Percentiles rank a stretch among this genome's conserved stretches.
phyloP scores from a whole-genome alignment of 441 rosid species.

The Raphanus hybrid region DNA sequence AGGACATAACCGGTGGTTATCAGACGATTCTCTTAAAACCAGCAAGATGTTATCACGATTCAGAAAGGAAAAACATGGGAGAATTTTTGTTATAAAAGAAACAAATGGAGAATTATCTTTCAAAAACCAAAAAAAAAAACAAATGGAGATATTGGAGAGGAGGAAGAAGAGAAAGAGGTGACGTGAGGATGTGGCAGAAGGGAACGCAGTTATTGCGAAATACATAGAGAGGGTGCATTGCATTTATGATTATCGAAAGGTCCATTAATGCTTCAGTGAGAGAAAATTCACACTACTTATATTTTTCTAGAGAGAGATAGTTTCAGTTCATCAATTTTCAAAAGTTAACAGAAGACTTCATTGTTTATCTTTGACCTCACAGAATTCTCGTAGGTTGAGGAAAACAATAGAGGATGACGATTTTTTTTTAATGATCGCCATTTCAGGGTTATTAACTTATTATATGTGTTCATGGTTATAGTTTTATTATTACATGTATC shows the following conservation, averaged over 20 bases:
- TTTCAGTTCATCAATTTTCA: slow-evolving; percentile 3
- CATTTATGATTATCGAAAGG: slow-evolving; percentile 63
- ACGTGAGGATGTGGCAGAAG: slow-evolving; percentile 44
- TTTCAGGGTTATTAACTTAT: neutral
- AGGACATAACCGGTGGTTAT: slow-evolving; percentile 13
- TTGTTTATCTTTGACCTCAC: slow-evolving; percentile 28
- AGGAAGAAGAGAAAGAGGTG: slow-evolving; percentile 38
- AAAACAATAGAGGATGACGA: neutral
- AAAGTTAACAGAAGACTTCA: neutral
- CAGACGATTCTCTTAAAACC: neutral
- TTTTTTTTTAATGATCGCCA: neutral
- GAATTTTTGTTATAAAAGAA: neutral
- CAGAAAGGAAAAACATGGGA: neutral
- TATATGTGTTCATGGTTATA: neutral
- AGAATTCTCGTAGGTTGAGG: slow-evolving; percentile 18
- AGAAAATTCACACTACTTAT: slow-evolving; percentile 19
- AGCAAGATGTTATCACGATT: slow-evolving; percentile 1
- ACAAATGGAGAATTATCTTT: slow-evolving; percentile 13
- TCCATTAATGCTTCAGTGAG: slow-evolving; percentile 50
- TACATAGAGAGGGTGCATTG: slow-evolving; percentile 61
- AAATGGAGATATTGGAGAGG: neutral
- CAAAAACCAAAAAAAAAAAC: neutral
- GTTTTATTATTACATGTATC: neutral
- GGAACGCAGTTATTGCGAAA: slow-evolving; percentile 64
- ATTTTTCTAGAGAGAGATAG: slow-evolving; percentile 21